A percentile compares a stretch with the other conserved stretches of the same genome.
phyloP scores from a whole-genome alignment of 2,329 filamentous ascomycete species.

The Calonectria henricotiae region DNA sequence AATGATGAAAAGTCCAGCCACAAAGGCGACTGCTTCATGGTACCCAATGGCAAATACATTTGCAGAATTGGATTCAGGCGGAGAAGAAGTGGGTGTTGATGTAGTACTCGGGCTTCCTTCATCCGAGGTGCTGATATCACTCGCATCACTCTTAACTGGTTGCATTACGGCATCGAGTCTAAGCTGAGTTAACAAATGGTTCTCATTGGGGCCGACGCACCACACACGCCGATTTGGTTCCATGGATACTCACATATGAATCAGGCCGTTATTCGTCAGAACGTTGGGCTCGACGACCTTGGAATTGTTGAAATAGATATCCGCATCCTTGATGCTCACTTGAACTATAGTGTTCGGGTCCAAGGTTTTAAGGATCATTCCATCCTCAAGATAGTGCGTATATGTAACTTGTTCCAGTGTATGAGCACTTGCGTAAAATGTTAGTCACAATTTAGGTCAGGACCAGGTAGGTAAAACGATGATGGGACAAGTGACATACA shows the following conservation, averaged over 20 bases:
- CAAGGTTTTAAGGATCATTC: conserved; percentile 7
- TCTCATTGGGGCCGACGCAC: not conserved
- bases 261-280: conserved; percentile 2
- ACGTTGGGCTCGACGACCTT: conserved; percentile 13
- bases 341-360: conserved; percentile 4
- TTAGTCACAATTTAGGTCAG: not conserved
- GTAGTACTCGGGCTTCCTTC: not conserved
- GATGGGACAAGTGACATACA: not conserved
- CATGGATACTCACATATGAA: conserved; percentile 1
- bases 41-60: not conserved
- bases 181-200: not conserved
- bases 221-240: not conserved
- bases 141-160: not conserved
- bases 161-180: conserved; percentile 12
- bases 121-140: not conserved
- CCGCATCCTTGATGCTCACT: conserved; percentile 5
- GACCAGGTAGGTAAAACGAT: too few relatives aligned
- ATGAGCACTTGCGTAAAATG: not conserved
- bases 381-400: conserved; percentile 9
- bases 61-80: not conserved
- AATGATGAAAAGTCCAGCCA: not conserved
- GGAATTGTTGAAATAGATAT: conserved; percentile 13
- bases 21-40: not conserved
- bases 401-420: conserved; percentile 3
- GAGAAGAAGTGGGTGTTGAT: not conserved